Evolutionary conservation across 2,329 filamentous ascomycete species (phyloP).

Genomic region (Rugonectria rugulosa): DNA sequence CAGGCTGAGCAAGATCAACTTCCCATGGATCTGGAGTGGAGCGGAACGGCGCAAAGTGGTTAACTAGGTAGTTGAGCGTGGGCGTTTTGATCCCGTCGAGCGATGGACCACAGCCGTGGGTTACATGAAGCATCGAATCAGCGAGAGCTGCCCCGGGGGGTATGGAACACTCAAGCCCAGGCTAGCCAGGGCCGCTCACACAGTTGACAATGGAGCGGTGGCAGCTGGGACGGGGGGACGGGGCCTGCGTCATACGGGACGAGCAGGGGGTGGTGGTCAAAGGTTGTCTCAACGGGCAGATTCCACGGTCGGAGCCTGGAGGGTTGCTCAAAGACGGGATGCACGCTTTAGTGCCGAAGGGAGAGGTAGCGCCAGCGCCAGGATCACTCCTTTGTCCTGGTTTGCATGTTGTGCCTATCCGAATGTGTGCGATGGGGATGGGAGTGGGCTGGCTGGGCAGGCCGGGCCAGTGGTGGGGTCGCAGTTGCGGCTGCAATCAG

Average conservation of each 20-base stretch:
- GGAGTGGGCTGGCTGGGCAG: not conserved
- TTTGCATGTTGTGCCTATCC: conserved; percentile 7
- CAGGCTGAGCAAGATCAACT: conserved; percentile 45
- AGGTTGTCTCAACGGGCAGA: conserved; percentile 47
- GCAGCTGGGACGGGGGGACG: conserved; percentile 37
- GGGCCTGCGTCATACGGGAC: conserved; percentile 44
- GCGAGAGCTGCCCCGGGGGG: conserved; percentile 18
- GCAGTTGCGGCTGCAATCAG: conserved; percentile 25
- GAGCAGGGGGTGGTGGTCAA: conserved; percentile 45
- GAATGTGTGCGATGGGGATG: conserved; percentile 16
- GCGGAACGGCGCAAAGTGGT: conserved; percentile 40
- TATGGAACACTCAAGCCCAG: conserved; percentile 28
- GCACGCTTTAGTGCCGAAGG: conserved; percentile 34
- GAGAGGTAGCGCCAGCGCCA: conserved; percentile 31
- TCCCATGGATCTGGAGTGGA: conserved; percentile 49
- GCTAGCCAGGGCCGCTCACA: conserved; percentile 33
- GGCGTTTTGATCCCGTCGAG: conserved; percentile 37
- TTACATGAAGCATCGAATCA: conserved; percentile 43
- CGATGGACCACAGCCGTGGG: conserved; percentile 44
- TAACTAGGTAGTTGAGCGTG: conserved; percentile 39
- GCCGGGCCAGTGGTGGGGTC: conserved; percentile 10
- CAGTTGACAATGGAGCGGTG: conserved; percentile 37
- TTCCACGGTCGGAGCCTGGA: conserved; percentile 36
- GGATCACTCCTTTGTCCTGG: conserved; percentile 23
- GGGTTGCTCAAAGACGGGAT: conserved; percentile 33